Evolutionary conservation across 1,284 basidiomycete genomes (phyloP), one percentile per base, ranked within the genome.

Genomic region (Rhodotorula sp.): DNA sequence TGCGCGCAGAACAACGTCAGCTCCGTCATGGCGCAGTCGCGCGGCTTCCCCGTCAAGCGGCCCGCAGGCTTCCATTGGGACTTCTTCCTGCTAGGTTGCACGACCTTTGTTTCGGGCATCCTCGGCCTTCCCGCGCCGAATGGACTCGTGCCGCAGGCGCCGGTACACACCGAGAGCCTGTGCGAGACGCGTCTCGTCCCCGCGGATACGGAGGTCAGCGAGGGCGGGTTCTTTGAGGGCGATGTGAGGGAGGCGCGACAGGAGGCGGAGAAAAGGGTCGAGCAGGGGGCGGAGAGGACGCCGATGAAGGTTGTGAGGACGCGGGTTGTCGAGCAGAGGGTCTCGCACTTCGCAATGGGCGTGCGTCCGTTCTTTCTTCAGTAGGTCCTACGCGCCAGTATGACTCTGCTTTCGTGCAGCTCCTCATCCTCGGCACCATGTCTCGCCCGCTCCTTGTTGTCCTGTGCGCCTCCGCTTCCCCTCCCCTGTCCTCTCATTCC

Each of bases 111-210:
- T 61, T 90, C 94, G 8, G 95, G 94, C 0, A 83, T 98, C 29
- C 85, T 99, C 5, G 95, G 95, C 27, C 72, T 97, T 7, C 94
- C 95, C 0, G 94, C 95, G 0, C 95, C 95, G 0, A 97, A 98
- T 78, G 95, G 94, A 7, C 86, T 96, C 34, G 97, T 99, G 61
- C 95, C 95, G 0, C 96, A 98, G 82, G 95, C 96, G 1, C 96
- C 95, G 0, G 91, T 97, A 36, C 94, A 97, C 79, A 97, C 95
- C 0, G 87, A 88, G 22, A 91, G 92, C 13, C 87, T 99, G 0
- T 85, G 91, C 27, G 86, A 96, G 53, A 89, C 92, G 86, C 88
- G 89, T 25, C 60, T 68, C 57, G 68, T 71, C 21, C 64, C 66
- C 22, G 66, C 54, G 27, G 66, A 74, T n/a, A 76, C 75, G 53